Percentiles rank a stretch among this genome's conserved stretches.
These are phyloP conservation scores for Fusarium caatingaense DNA, from an alignment of 2,329 filamentous ascomycete genomes.

Conservation along the genomic window DNA sequence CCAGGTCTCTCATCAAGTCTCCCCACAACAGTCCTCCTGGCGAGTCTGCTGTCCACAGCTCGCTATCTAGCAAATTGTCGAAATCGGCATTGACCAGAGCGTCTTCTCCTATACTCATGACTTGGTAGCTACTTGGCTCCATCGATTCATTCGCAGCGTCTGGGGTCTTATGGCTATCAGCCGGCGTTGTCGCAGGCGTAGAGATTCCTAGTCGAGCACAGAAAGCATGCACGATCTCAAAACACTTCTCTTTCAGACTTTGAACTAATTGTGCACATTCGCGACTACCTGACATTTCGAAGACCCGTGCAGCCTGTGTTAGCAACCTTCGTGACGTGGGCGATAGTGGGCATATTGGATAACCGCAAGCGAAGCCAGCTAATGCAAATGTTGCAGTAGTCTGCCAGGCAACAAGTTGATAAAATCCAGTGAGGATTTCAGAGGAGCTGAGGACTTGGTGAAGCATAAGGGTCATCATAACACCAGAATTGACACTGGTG, in stretches of 20 bases:
- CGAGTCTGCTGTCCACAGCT: slow-evolving; percentile 31
- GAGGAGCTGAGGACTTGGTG: slow-evolving; percentile 45
- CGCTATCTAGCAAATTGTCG: slow-evolving; percentile 1
- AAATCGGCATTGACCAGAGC: slow-evolving; percentile 6
- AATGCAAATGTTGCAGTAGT: slow-evolving; percentile 39
- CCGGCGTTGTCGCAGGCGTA: slow-evolving; percentile 21
- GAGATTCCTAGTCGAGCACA: slow-evolving; percentile 37
- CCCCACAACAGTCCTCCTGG: slow-evolving; percentile 38
- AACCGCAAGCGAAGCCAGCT: slow-evolving; percentile 42
- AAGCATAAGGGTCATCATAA: slow-evolving; percentile 46
- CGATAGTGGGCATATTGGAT: slow-evolving; percentile 44
- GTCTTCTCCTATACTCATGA: slow-evolving; percentile 32
- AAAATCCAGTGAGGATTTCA: slow-evolving; percentile 46
- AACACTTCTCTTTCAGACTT: slow-evolving; percentile 22
- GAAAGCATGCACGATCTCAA: slow-evolving; percentile 37
- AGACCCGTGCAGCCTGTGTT: slow-evolving; percentile 26
- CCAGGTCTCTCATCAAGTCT: slow-evolving; percentile 40
- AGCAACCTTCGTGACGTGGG: slow-evolving; percentile 34
- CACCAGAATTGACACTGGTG: slow-evolving; percentile 40
- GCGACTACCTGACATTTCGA: slow-evolving; percentile 14
- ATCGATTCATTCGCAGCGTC: not conserved
- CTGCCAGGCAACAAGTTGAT: slow-evolving; percentile 46
- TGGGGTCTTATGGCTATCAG: not conserved
- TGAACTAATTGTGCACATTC: slow-evolving; percentile 14
- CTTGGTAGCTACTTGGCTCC: slow-evolving; percentile 3